Evolutionary conservation across 164 flowering plant species (phyloP).

Genomic region (grape (Vitis vinifera)): ASM3070453v1 NC_081822.1:10268501-10269000

Average conservation of each 20-base stretch:
- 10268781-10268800: constrained; percentile 40
- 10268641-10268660: constrained; percentile 44
- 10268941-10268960: too few relatives aligned
- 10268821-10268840: constrained; percentile 36
- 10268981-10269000: too few relatives aligned
- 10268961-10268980: too few relatives aligned
- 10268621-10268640: constrained; percentile 26
- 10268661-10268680: constrained; percentile 24
- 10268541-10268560: constrained; percentile 24
- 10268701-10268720: constrained; percentile 32
- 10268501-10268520: constrained; percentile 94
- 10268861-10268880: neutral
- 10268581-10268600: constrained; percentile 22
- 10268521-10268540: constrained; percentile 17
- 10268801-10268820: constrained; percentile 67
- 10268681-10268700: constrained; percentile 30
- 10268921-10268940: too few relatives aligned
- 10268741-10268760: constrained; percentile 20
- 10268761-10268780: constrained; percentile 30
- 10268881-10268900: too few relatives aligned
- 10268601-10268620: constrained; percentile 19
- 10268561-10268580: constrained; percentile 14
- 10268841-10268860: neutral
- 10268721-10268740: constrained; percentile 34
- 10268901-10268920: too few relatives aligned